These are phyloP conservation scores for Mrakia frigida DNA, from an alignment of 768 basidiomycete genomes.

Conservation along the genomic window DNA sequence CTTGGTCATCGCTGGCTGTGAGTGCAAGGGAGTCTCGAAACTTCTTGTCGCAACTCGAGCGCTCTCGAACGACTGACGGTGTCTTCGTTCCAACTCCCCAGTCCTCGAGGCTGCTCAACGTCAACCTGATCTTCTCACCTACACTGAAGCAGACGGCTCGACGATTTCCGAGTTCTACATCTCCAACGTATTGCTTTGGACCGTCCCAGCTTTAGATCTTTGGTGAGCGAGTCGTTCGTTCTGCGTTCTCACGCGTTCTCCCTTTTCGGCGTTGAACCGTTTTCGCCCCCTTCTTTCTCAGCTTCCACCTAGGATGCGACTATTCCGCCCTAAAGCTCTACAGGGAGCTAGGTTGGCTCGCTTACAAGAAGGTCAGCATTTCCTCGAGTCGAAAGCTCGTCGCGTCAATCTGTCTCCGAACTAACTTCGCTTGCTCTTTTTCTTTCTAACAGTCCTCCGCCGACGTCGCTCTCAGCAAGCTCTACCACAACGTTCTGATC, in stretches of 20 bases:
- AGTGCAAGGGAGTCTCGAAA: neutral
- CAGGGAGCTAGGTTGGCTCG: neutral
- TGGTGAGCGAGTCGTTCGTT: neutral
- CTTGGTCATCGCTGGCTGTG: constrained; percentile 5
- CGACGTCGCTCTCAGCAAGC: neutral
- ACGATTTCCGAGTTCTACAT: neutral
- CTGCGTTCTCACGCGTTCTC: too few relatives aligned
- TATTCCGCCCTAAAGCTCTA: neutral
- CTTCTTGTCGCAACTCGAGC: neutral
- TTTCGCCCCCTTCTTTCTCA: too few relatives aligned
- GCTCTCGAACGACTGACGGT: neutral
- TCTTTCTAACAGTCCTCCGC: neutral
- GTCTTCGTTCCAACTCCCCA: neutral
- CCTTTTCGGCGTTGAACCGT: too few relatives aligned
- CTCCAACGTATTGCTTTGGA: neutral
- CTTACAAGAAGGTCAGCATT: neutral
- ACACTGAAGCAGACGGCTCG: neutral
- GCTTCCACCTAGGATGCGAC: constrained; percentile 4
- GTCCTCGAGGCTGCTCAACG: constrained; percentile 8
- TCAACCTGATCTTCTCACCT: neutral
- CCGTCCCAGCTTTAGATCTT: neutral
- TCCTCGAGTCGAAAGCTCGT: neutral
- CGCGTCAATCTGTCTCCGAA: neutral
- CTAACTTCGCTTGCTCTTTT: neutral
- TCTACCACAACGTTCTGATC: constrained; percentile 1